Evolutionary conservation across 2,329 filamentous ascomycete species (phyloP).

Genomic region (Fragosphaeria purpurea): DNA sequence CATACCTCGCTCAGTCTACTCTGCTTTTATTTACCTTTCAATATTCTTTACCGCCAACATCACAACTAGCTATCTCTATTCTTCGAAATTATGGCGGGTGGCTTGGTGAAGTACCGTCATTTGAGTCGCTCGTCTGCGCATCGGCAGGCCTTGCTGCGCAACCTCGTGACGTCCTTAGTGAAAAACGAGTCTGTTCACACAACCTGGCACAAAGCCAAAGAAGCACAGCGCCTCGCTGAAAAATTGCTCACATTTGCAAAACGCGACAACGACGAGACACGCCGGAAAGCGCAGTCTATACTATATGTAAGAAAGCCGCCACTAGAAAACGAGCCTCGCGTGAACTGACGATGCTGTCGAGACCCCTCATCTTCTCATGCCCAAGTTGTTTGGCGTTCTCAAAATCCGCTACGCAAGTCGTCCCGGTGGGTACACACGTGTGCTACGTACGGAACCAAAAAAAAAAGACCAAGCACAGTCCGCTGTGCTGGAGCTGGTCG

Average conservation of each 20-base stretch:
- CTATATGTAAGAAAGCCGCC: conserved; percentile 56
- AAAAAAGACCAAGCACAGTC: conserved; percentile 74
- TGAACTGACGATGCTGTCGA: conserved; percentile 21
- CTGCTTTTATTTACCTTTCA: no score
- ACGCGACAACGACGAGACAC: conserved; percentile 76
- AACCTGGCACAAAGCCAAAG: conserved; percentile 94
- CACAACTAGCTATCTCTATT: background rate
- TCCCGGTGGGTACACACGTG: conserved; percentile 88
- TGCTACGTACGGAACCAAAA: conserved; percentile 82
- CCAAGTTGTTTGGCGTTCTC: conserved; percentile 81
- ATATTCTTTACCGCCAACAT: no score
- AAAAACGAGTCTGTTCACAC: conserved; percentile 88
- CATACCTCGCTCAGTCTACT: no score
- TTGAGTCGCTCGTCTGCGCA: conserved; percentile 78
- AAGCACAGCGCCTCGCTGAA: conserved; percentile 86
- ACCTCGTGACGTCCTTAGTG: conserved; percentile 91
- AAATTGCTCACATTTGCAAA: conserved; percentile 92
- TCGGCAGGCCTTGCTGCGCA: conserved; percentile 84
- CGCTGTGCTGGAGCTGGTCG: conserved; percentile 89
- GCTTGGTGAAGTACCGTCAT: conserved; percentile 78
- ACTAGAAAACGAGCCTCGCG: background rate
- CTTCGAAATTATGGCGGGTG: conserved; percentile 62
- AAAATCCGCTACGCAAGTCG: conserved; percentile 67
- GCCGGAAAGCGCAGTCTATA: conserved; percentile 64
- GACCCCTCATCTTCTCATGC: conserved; percentile 60